Evolutionary conservation across 768 basidiomycete species (phyloP).

Genomic region (Dacryopinax primogenitus): DNA sequence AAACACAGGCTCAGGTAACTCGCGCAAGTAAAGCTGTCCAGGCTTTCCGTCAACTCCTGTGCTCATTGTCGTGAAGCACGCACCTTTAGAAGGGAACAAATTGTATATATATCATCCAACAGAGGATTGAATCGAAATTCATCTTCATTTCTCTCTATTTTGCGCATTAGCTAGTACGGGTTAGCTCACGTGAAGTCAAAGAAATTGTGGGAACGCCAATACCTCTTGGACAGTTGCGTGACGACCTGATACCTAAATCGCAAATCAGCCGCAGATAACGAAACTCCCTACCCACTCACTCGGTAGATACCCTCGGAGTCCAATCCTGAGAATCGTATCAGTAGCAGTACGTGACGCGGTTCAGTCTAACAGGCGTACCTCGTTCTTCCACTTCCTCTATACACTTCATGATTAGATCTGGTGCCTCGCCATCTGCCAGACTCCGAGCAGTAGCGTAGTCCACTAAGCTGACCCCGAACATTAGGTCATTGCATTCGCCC

Average conservation of each 20-base stretch:
- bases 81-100: constrained; percentile 77
- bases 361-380: not conserved
- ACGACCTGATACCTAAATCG: constrained; percentile 67
- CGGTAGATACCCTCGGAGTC: constrained; percentile 26
- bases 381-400: not conserved
- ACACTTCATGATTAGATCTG: constrained; percentile 63
- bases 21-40: constrained; percentile 60
- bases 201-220: constrained; percentile 19
- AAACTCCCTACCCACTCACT: constrained; percentile 18
- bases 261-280: not conserved
- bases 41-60: not conserved
- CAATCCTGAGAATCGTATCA: constrained; percentile 16
- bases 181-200: not conserved
- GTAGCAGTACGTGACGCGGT: not conserved
- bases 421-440: constrained; percentile 57
- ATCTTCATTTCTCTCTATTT: constrained; percentile 71
- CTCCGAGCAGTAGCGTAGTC: constrained; percentile 79
- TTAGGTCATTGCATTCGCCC: constrained; percentile 74
- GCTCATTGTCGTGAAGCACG: constrained; percentile 17
- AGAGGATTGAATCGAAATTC: constrained; percentile 58
- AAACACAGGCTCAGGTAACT: constrained; percentile 83
- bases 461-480: constrained; percentile 76
- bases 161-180: constrained; percentile 55
- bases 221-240: constrained; percentile 77
- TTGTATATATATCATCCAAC: constrained; percentile 67